A percentile compares a stretch with the other conserved stretches of the same genome.
Evolutionary conservation across 129 eudicot genomes (phyloP).

Genomic region (sunflower (Helianthus annuus)): DNA sequence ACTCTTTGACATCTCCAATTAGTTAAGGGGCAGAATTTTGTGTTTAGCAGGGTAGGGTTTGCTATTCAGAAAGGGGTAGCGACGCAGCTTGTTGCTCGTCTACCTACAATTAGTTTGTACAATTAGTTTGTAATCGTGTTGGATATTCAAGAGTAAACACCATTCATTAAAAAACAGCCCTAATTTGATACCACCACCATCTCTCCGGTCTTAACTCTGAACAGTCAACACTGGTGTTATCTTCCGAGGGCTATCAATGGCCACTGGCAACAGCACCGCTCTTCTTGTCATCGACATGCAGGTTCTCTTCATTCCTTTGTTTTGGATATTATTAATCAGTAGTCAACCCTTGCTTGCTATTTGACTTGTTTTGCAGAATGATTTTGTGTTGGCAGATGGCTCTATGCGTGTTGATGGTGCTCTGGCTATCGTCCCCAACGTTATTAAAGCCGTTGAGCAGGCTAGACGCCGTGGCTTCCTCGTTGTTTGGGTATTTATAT

Average conservation of each 20-base stretch:
- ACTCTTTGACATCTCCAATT: no score
- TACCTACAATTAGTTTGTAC: no score
- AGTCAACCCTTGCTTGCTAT: neutral
- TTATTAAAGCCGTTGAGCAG: constrained; percentile 68
- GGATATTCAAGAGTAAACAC: no score
- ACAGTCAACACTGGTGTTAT: no score
- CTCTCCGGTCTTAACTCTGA: no score
- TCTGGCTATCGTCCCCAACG: constrained; percentile 68
- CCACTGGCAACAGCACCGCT: constrained; percentile 58
- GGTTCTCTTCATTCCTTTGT: constrained; percentile 25
- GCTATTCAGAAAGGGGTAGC: no score
- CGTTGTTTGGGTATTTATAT: constrained; percentile 59
- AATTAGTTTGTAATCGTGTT: no score
- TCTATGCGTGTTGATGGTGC: constrained; percentile 65
- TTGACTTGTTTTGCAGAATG: constrained; percentile 49
- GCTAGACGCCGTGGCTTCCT: constrained; percentile 71
- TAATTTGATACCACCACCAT: no score
- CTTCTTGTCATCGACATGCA: constrained; percentile 95
- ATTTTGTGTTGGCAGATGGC: constrained; percentile 58
- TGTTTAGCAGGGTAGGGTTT: no score
- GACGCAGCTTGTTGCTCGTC: no score
- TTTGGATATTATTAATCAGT: neutral
- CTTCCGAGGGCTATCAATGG: constrained; percentile 27
- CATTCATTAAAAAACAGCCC: no score
- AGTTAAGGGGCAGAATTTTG: no score